Evolutionary conservation across 2,329 filamentous ascomycete species (phyloP), one percentile per base, ranked within the genome.

Genomic region (Penicillium nordicum): DNA sequence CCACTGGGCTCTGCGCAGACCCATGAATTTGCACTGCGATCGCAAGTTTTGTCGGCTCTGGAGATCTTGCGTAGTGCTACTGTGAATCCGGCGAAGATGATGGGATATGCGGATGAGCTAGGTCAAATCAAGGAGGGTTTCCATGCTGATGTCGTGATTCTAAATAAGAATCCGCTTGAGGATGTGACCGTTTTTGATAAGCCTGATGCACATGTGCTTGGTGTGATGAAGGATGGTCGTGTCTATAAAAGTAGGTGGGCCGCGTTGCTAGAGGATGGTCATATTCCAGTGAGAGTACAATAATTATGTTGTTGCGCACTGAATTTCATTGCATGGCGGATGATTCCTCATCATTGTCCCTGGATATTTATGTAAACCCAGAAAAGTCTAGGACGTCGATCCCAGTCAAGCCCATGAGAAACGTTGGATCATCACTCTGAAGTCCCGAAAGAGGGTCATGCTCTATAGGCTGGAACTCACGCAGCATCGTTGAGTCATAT

Each of bases 191-290:
- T 83, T 0, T 66, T 85, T 36, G 79, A 79, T 57, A 62, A 71
- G 41, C 78, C 78, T 3, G 77, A 82, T 48, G 72, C 74, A 60
- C 71, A 78, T 53, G 60, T 84, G 7, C 63, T 83, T 52, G 78
- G 74, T 1, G 81, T 84, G 1, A 73, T 85, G 46, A 84, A 84
- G 63, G 82, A 82, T 36, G 82, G 83, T 0, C 71, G 79, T 14
- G 73, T 84, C 16, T 70, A 72, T 44, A 68, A 68, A 53, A 75
- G 72, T 57, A 61, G 66, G 14, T 68, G 67, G 67, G 47, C 36
- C 14, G 56, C 43, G 8, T 55, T 67, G 38, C 42, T 55, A 14
- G 60, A 64, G 18, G 63, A 67, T 54, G 59, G 57, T 27, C 57
- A 64, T 7, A 63, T 63, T 18, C 62, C 64, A 6, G 48, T 65